A percentile compares a stretch with the other conserved stretches of the same genome.
phyloP scores from a whole-genome alignment of 2,329 filamentous ascomycete species.

The Aspergillus pseudoviridinutans region DNA sequence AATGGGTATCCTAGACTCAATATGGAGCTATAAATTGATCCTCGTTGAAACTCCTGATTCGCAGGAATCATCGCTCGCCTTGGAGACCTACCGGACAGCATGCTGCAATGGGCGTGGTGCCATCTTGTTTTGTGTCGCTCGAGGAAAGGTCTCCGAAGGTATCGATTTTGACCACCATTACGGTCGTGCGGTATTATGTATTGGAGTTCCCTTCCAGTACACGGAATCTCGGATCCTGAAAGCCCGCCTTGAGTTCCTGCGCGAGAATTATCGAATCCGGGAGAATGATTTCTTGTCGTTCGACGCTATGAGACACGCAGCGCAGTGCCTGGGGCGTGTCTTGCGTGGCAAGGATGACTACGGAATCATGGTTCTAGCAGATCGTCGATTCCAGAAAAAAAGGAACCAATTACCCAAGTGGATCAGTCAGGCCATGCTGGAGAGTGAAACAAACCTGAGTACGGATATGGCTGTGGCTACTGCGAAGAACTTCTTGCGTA shows the following conservation, averaged over 20 bases:
- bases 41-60: slow-evolving; percentile 96
- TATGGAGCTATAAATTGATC: slow-evolving; percentile 99
- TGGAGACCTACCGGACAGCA: slow-evolving; percentile 95
- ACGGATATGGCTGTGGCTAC: slow-evolving; percentile 91
- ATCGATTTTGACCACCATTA: slow-evolving; percentile 99
- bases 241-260: slow-evolving; percentile 89
- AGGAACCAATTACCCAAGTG: slow-evolving; percentile 87
- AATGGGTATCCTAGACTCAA: slow-evolving; percentile 94
- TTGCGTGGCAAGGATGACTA: slow-evolving; percentile 97
- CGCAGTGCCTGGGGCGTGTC: slow-evolving; percentile 92
- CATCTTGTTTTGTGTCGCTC: slow-evolving; percentile 87
- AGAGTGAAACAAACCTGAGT: slow-evolving; percentile 82
- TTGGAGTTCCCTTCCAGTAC: slow-evolving; percentile 97
- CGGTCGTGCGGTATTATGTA: slow-evolving; percentile 89
- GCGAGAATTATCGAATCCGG: slow-evolving; percentile 92
- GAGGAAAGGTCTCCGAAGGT: slow-evolving; percentile 94
- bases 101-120: slow-evolving; percentile 96
- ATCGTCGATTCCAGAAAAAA: slow-evolving; percentile 91
- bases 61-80: slow-evolving; percentile 89
- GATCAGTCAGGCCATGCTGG: slow-evolving; percentile 85
- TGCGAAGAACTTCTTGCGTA: slow-evolving; percentile 82
- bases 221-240: slow-evolving; percentile 97
- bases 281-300: slow-evolving; percentile 98
- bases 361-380: slow-evolving; percentile 98
- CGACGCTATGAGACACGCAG: slow-evolving; percentile 98